phyloP scores from a whole-genome alignment of 768 basidiomycete species.

The Boletus rubescentipes region DNA sequence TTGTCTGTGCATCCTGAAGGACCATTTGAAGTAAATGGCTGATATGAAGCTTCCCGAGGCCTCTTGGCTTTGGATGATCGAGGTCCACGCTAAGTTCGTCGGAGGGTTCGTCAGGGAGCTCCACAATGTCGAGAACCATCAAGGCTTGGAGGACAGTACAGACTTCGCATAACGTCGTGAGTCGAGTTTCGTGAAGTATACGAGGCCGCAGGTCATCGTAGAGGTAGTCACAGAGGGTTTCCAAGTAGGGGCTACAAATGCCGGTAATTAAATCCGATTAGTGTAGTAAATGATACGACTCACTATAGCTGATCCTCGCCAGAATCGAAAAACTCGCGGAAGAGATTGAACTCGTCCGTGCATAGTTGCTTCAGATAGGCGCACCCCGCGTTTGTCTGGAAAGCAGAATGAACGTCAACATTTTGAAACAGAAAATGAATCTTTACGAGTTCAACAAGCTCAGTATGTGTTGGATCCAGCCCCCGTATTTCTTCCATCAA shows the following conservation, averaged over 20 bases:
- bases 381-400: constrained; percentile 86
- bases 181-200: constrained; percentile 88
- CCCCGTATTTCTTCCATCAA: constrained; percentile 80
- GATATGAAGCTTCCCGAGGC: constrained; percentile 69
- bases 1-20: constrained; percentile 93
- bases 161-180: constrained; percentile 88
- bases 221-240: constrained; percentile 88
- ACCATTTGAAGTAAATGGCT: constrained; percentile 84
- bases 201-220: constrained; percentile 95
- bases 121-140: constrained; percentile 85
- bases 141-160: constrained; percentile 95
- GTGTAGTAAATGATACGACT: constrained; percentile 24
- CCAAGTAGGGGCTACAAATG: constrained; percentile 74
- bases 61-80: constrained; percentile 36
- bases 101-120: constrained; percentile 30
- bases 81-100: constrained; percentile 40
- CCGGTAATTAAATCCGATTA: constrained; percentile 6
- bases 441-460: constrained; percentile 83
- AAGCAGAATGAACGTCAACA: not conserved
- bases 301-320: constrained; percentile 77
- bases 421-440: not conserved
- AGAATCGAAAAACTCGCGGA: constrained; percentile 80
- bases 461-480: constrained; percentile 74
- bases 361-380: constrained; percentile 91
- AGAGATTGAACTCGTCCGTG: constrained; percentile 85